Evolutionary conservation across 208 protist species (phyloP).

Genomic region (Crithidia sp.): DNA sequence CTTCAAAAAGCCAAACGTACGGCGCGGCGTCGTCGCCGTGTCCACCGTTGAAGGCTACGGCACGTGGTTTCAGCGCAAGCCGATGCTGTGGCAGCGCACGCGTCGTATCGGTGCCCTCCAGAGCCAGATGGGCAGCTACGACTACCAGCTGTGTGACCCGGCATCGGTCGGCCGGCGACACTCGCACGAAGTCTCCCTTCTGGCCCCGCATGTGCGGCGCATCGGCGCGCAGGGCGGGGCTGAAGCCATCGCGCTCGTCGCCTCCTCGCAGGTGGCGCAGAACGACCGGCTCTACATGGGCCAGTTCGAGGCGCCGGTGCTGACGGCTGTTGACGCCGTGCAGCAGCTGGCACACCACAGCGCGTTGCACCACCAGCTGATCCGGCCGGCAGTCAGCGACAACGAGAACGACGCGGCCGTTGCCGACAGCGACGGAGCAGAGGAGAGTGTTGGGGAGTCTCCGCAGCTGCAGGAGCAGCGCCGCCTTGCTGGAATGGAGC

Average conservation of each 20-base stretch:
- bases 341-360: slow-evolving; percentile 78
- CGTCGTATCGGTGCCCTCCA: slow-evolving; percentile 85
- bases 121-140: slow-evolving; percentile 76
- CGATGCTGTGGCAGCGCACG: slow-evolving; percentile 90
- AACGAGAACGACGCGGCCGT: too few relatives aligned
- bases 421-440: not conserved
- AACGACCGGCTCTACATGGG: slow-evolving; percentile 83
- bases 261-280: slow-evolving; percentile 82
- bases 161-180: slow-evolving; percentile 54
- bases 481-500: slow-evolving; percentile 51
- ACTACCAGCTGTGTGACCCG: slow-evolving; percentile 56
- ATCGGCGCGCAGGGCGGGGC: slow-evolving; percentile 55
- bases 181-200: slow-evolving; percentile 71
- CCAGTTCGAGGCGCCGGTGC: slow-evolving; percentile 85
- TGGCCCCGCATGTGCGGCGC: slow-evolving; percentile 65
- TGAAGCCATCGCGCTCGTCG: slow-evolving; percentile 72
- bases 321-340: slow-evolving; percentile 80
- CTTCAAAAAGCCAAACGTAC: slow-evolving; percentile 49
- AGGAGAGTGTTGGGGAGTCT: slow-evolving; percentile 1
- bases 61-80: slow-evolving; percentile 88
- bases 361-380: slow-evolving; percentile 63
- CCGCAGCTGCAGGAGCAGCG: slow-evolving; percentile 27
- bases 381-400: slow-evolving; percentile 34
- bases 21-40: slow-evolving; percentile 78
- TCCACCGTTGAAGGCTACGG: slow-evolving; percentile 86